A percentile compares a stretch with the other conserved stretches of the same genome.
Evolutionary conservation across 225 moss, liverwort and hornwort genomes (phyloP).

Genomic region (Physcomitrium patens): DNA sequence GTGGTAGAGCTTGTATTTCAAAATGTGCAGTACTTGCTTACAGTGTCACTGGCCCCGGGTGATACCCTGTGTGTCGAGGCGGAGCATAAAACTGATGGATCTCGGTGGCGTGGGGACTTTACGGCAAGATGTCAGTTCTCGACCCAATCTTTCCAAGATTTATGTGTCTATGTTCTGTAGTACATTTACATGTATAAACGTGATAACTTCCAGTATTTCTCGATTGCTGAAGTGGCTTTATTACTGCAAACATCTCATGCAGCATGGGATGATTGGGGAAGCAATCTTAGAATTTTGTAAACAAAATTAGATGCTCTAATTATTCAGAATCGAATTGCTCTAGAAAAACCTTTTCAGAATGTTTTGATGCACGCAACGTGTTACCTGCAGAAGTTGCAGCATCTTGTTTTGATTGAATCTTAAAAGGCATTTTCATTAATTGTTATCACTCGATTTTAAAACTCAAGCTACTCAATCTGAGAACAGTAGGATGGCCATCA

Average conservation of each 20-base stretch:
- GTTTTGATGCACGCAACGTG: not conserved
- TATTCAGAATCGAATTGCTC: not conserved
- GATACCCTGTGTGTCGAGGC: conserved; percentile 78
- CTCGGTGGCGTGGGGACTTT: conserved; percentile 92
- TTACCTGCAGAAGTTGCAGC: not conserved
- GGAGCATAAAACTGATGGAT: conserved; percentile 82
- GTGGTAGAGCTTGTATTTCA: conserved; percentile 77
- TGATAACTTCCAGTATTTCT: not conserved
- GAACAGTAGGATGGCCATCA: conserved; percentile 7
- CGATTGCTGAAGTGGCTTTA: too few relatives aligned
- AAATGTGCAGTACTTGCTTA: conserved; percentile 76
- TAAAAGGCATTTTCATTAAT: not conserved
- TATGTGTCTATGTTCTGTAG: not conserved
- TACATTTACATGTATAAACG: not conserved
- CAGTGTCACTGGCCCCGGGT: conserved; percentile 69
- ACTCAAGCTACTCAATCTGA: not conserved
- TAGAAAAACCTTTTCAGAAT: not conserved
- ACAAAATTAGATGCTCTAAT: not conserved
- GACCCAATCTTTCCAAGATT: not conserved
- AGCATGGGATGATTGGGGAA: not conserved
- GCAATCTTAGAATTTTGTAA: not conserved
- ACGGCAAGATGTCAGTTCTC: conserved; percentile 68
- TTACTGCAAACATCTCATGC: not conserved
- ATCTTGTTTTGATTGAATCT: not conserved
- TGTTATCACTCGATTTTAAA: not conserved